These are phyloP conservation scores for Harringtonia lauricola DNA, from an alignment of 2,329 filamentous ascomycete genomes.

Conservation along the genomic window DNA sequence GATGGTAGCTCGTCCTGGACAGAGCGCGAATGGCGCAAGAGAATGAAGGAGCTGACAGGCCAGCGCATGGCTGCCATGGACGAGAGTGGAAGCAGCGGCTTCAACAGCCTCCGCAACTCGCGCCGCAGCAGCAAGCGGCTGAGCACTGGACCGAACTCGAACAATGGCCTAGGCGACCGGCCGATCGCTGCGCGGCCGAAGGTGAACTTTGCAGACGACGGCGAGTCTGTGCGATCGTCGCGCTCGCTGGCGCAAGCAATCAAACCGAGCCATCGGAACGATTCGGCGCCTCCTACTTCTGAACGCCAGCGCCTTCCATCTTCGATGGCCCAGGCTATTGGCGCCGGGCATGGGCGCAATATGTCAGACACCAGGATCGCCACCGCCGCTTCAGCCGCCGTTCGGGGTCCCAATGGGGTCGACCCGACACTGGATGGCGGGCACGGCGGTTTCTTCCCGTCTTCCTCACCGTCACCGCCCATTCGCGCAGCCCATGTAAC, in stretches of 20 bases:
- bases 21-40: conserved; percentile 81
- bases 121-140: conserved; percentile 47
- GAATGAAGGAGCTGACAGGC: conserved; percentile 79
- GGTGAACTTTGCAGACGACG: conserved; percentile 49
- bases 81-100: conserved; percentile 27
- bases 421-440: not conserved
- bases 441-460: too few species aligned
- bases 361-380: conserved; percentile 32
- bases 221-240: conserved; percentile 36
- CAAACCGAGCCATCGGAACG: conserved; percentile 30
- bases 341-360: conserved; percentile 31
- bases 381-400: conserved; percentile 1
- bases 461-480: not conserved
- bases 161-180: conserved; percentile 5
- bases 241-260: conserved; percentile 36
- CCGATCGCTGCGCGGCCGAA: conserved; percentile 22
- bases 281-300: conserved; percentile 37
- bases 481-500: conserved; percentile 22
- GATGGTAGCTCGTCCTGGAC: conserved; percentile 68
- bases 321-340: conserved; percentile 18
- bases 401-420: not conserved
- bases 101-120: conserved; percentile 37
- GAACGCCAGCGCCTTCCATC: conserved; percentile 25
- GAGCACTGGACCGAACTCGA: conserved; percentile 32
- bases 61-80: conserved; percentile 60